These are phyloP conservation scores for Globisporangium cederbergense DNA, from an alignment of 352 stramenopile species.

Conservation along the genomic window DNA sequence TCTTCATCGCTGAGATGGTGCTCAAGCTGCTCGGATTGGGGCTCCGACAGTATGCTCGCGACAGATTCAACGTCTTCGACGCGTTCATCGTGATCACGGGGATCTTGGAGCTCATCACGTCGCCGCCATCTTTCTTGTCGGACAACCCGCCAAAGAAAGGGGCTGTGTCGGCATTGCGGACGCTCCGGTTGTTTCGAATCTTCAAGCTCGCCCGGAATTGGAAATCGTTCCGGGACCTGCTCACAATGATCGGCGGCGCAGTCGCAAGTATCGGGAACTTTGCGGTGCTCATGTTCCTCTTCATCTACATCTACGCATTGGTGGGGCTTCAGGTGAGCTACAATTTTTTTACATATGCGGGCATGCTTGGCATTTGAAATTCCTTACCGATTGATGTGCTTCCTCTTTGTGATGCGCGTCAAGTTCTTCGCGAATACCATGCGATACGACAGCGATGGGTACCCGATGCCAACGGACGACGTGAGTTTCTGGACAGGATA, in stretches of 20 bases:
- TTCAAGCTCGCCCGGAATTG: slow-evolving; percentile 95
- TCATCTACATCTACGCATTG: slow-evolving; percentile 94
- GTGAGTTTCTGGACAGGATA: slow-evolving; percentile 61
- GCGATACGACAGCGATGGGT: slow-evolving; percentile 86
- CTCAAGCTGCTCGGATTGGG: slow-evolving; percentile 88
- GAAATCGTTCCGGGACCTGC: slow-evolving; percentile 88
- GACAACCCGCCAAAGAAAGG: slow-evolving; percentile 50
- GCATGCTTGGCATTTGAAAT: not conserved
- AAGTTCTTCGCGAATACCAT: slow-evolving; percentile 94
- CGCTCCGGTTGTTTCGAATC: slow-evolving; percentile 89
- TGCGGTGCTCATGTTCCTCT: slow-evolving; percentile 91
- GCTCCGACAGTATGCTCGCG: slow-evolving; percentile 58
- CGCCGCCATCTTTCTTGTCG: slow-evolving; percentile 71
- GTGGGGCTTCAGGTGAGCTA: slow-evolving; percentile 75
- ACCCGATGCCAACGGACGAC: slow-evolving; percentile 38
- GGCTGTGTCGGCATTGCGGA: slow-evolving; percentile 80
- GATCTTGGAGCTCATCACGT: slow-evolving; percentile 62
- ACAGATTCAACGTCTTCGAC: slow-evolving; percentile 86
- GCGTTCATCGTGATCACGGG: slow-evolving; percentile 82
- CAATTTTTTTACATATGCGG: not conserved
- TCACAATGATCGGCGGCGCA: slow-evolving; percentile 88
- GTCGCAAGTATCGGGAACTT: slow-evolving; percentile 95
- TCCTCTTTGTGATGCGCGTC: not conserved
- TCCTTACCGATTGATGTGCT: not conserved
- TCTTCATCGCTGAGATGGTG: slow-evolving; percentile 74